Conservation (phyloP, 225 moss, liverwort and hornwort species). For the Marchantia paleacea region DNA sequence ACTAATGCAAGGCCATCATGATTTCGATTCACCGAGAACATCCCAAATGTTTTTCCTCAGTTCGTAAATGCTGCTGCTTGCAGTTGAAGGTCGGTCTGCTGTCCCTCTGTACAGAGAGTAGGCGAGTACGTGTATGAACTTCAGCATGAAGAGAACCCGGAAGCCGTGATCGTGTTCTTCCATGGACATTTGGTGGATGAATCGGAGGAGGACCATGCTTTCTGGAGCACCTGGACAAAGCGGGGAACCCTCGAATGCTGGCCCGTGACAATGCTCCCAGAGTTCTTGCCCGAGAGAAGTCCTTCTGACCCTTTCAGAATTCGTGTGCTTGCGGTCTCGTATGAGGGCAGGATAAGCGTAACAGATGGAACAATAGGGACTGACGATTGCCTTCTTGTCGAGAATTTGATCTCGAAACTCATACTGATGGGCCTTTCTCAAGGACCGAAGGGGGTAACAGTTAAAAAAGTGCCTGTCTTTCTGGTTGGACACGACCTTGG, state of each 20-base stretch:
- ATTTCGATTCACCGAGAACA: too few species aligned
- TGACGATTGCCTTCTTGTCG: not conserved
- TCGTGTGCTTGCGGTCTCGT: slow-evolving; percentile 4
- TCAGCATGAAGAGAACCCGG: not conserved
- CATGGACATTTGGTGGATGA: not conserved
- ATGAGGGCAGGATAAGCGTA: not conserved
- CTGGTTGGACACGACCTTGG: slow-evolving; percentile 15
- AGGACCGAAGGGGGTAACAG: not conserved
- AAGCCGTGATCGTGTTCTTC: not conserved
- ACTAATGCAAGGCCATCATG: too few species aligned
- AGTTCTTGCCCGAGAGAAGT: not conserved
- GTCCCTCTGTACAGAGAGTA: not conserved
- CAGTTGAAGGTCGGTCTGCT: too few species aligned
- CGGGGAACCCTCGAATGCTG: not conserved
- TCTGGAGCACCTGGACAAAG: slow-evolving; percentile 13
- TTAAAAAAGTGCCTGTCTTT: not conserved
- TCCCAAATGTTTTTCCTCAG: too few species aligned
- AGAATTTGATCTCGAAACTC: not conserved
- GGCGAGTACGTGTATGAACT: not conserved
- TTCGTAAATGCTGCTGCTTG: too few species aligned
- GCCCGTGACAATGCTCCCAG: not conserved
- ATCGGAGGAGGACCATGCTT: not conserved
- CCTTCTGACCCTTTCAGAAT: not conserved
- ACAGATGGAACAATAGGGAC: not conserved
- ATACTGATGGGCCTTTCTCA: not conserved